Conservation (phyloP, 805 yeast genomes). For the Kazachstania taianensis region DNA sequence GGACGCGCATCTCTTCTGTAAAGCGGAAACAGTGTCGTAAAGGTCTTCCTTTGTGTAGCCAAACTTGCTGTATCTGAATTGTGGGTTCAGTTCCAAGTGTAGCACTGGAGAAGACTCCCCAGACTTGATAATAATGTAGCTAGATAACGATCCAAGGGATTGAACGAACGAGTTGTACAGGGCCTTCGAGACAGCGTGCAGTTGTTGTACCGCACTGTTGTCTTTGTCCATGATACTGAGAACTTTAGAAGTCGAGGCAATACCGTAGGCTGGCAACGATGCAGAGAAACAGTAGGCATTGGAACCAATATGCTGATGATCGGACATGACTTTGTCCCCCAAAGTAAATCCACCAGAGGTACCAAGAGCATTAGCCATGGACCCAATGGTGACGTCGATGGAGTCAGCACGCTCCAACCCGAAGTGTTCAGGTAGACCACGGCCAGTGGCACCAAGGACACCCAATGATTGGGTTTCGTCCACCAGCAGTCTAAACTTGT, state of each 20-base stretch:
- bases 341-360: constrained; percentile 91
- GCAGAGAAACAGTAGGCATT: constrained; percentile 91
- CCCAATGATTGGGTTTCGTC: constrained; percentile 88
- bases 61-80: constrained; percentile 26
- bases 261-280: constrained; percentile 85
- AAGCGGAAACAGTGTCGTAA: constrained; percentile 16
- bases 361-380: constrained; percentile 72
- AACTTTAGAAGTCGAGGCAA: constrained; percentile 49
- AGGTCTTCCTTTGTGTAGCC: constrained; percentile 21
- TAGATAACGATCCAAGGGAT: constrained; percentile 26
- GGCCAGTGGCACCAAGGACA: constrained; percentile 72
- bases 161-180: constrained; percentile 35
- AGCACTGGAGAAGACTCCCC: constrained; percentile 53
- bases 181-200: constrained; percentile 34
- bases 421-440: constrained; percentile 73
- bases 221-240: constrained; percentile 39
- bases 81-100: constrained; percentile 49
- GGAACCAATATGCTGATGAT: constrained; percentile 86
- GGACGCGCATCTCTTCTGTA: constrained; percentile 27
- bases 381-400: constrained; percentile 78
- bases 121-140: constrained; percentile 45
- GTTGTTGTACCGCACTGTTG: constrained; percentile 26
- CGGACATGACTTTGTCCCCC: constrained; percentile 73
- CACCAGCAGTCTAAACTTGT: constrained; percentile 74
- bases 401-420: constrained; percentile 53